Evolutionary conservation across 345 rosid genomes (phyloP), one percentile per base, ranked within the genome.

Genomic region (Ceriops tagal): DNA sequence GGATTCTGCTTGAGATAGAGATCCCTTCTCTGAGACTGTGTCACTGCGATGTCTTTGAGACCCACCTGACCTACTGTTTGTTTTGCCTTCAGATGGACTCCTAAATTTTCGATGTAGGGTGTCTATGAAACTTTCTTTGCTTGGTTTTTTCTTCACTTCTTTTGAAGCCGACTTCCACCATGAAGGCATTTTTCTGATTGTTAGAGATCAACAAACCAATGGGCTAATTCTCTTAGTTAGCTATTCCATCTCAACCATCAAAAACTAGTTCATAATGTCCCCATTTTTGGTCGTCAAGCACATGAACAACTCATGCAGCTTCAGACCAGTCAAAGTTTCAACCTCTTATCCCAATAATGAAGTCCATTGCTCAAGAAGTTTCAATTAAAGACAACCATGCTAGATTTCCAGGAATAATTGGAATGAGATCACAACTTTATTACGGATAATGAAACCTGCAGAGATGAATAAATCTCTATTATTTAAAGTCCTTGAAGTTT

Each of bases 81-180:
- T 72, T 80, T 74, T 89, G 2, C 78, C 86, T 71, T 89, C 93
- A 66, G 90, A 81, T 47, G 82, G 83, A 58, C 58, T 79, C 64
- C 75, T 90, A 21, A 89, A 71, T 79, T 83, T 87, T 26, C 93
- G 84, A 21, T 91, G 84, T 67, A 86, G 72, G 21, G 86, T 75
- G 76, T 85, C 90, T 32, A 91, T 65, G 64, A 89, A 76, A 79
- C 97, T 86, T 76, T 87, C 97, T 71, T 91, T 91, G 75, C 78
- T 80, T 32, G 77, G 57, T 79, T 91, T 91, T 87, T 85, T 89
- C 80, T 91, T 91, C 35, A 84, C 85, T 71, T 86, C 90, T 79
- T 89, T 91, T 1, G 88, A 85, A 31, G 91, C 86, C 60, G 84
- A 71, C 78, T 84, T 89, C 93, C 96, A 91, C 97, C 93, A 82